Conservation (phyloP, 371 early-diverging fungal genomes). For the Actinomucor elegans region DNA sequence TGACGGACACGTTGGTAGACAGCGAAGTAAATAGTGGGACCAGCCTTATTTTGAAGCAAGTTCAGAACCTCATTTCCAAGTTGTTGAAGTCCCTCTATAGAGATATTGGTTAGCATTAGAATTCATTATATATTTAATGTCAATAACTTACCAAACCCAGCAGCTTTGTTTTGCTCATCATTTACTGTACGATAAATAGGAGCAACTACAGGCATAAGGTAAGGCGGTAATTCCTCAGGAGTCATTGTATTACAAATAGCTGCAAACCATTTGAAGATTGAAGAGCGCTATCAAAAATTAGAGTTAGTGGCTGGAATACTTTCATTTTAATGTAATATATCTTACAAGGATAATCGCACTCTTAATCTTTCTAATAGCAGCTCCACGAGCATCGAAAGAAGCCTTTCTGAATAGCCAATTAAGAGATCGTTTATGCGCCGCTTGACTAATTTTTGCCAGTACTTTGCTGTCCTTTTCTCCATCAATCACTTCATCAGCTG, state of each 20-base stretch:
- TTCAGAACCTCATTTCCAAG: conserved; percentile 81
- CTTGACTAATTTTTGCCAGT: conserved; percentile 14
- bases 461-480: conserved; percentile 14
- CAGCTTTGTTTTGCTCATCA: conserved; percentile 68
- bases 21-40: conserved; percentile 71
- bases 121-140: neutral
- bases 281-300: conserved; percentile 56
- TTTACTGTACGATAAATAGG: conserved; percentile 82
- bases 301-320: neutral
- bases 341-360: conserved; percentile 51
- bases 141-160: conserved; percentile 49
- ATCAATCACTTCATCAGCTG: conserved; percentile 26
- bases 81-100: conserved; percentile 69
- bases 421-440: conserved; percentile 43
- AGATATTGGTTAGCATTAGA: neutral
- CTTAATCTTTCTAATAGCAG: conserved; percentile 46
- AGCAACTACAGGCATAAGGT: conserved; percentile 71
- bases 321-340: neutral
- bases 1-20: conserved; percentile 75
- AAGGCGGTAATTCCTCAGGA: conserved; percentile 56
- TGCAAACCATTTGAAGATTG: conserved; percentile 90
- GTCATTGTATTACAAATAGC: conserved; percentile 73
- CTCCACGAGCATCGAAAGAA: conserved; percentile 69
- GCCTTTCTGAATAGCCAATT: conserved; percentile 66
- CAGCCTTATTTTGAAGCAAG: conserved; percentile 77